Conservation (phyloP, 1,139 yeast genomes). For the Casaregolazyma suthepensis region DNA sequence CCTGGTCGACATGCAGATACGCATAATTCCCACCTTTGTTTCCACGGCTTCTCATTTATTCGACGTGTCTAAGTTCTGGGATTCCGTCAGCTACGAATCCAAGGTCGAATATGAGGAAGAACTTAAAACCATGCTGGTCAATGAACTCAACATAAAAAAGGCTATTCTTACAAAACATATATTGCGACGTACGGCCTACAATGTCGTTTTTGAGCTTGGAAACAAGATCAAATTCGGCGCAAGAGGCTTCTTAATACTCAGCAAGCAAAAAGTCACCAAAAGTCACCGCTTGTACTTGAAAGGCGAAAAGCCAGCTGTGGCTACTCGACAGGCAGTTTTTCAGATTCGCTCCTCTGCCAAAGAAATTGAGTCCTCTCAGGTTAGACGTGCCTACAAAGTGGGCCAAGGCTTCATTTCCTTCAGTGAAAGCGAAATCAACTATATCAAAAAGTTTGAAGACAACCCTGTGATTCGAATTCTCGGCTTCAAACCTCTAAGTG, state of each 20-base stretch:
- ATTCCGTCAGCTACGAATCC: slow-evolving; percentile 32
- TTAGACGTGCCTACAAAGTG: slow-evolving; percentile 37
- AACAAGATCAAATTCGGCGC: slow-evolving; percentile 57
- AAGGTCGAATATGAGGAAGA: slow-evolving; percentile 10
- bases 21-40: slow-evolving; percentile 61
- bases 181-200: slow-evolving; percentile 56
- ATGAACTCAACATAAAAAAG: slow-evolving; percentile 44
- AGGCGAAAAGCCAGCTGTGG: slow-evolving; percentile 48
- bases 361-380: slow-evolving; percentile 34
- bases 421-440: slow-evolving; percentile 32
- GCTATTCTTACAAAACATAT: slow-evolving; percentile 42
- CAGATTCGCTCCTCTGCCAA: slow-evolving; percentile 41
- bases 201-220: slow-evolving; percentile 49
- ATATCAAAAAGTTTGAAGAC: slow-evolving; percentile 34
- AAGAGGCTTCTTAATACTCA: slow-evolving; percentile 62
- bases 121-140: slow-evolving; percentile 34
- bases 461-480: slow-evolving; percentile 47
- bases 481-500: slow-evolving; percentile 52
- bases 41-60: slow-evolving; percentile 37
- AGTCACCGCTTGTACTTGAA: slow-evolving; percentile 46
- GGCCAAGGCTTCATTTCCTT: slow-evolving; percentile 36
- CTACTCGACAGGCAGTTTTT: slow-evolving; percentile 42
- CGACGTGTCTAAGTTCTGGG: slow-evolving; percentile 50
- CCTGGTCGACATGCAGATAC: slow-evolving; percentile 33
- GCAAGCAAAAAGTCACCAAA: slow-evolving; percentile 46